Evolutionary conservation across 768 basidiomycete species (phyloP), one percentile per base, ranked within the genome.

Genomic region (Strobilomyces dryophilus): DNA sequence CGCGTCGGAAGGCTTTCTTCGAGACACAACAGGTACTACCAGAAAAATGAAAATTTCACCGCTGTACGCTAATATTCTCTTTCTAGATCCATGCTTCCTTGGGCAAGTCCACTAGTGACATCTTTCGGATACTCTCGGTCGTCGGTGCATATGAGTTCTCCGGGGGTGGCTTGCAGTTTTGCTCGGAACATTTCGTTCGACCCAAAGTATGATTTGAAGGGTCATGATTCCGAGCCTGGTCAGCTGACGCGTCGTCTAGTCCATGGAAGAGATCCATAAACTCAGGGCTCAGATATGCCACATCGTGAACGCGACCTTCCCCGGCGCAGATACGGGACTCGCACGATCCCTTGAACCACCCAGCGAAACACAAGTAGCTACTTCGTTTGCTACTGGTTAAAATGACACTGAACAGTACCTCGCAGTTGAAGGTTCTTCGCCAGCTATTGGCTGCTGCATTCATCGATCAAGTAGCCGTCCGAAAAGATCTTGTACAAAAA

Each of bases 241-340:
- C 42, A 5, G 47, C 34, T 58, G 29, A 63, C 8, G 45, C 39
- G 26, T 40, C 27, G 8, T 50, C 27, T 18, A 98, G 95, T 91
- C 93, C 0, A 98, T 99, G 95, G 91, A 97, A 71, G 97, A 99
- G 73, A 95, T 97, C 34, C 97, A 95, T 69, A 98, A 98, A 66
- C 77, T 99, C 5, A 83, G 94, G 34, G 79, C 83, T 0, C 97
- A 99, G 63, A 87, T 99, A 52, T 88, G 82, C 61, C 81, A 79
- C 52, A 94, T 98, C 42, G 89, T 95, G 5, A 77, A 79, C 51
- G 73, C 79, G n/a, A 89, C 89, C 64, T 91, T 94, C 57, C 81
- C 86, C 4, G 80, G 78, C 5, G 68, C 77, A 5, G 76, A 85
- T 49, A 72, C 80, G 2, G 81, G 79, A 10, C 85, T 90, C 58